Percentiles rank a stretch among this genome's conserved stretches.
Conservation (phyloP, 2,329 filamentous ascomycete genomes). For the Colletotrichum sp. region DNA sequence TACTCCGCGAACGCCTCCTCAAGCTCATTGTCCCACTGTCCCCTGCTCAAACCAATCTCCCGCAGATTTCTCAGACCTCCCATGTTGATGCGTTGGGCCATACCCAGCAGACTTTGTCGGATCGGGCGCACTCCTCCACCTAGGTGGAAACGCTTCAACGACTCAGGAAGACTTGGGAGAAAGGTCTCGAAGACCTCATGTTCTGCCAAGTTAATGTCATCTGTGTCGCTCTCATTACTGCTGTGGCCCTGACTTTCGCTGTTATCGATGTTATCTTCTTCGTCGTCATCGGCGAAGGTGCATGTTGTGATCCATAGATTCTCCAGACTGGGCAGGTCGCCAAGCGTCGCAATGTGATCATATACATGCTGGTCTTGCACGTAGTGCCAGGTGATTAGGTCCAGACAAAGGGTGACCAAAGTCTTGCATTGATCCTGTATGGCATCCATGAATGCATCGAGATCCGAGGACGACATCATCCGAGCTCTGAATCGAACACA, state of each 20-base stretch:
- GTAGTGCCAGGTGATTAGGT: background rate
- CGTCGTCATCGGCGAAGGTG: background rate
- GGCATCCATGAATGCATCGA: background rate
- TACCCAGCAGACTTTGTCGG: background rate
- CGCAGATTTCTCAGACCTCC: background rate
- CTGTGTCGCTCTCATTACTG: background rate
- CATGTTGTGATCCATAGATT: background rate
- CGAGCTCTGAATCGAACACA: rapidly evolving
- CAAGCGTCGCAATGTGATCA: background rate
- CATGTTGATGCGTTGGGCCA: background rate
- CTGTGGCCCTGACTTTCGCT: background rate
- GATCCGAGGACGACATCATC: background rate
- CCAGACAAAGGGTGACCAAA: background rate
- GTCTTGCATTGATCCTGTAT: background rate
- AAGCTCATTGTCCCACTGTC: background rate
- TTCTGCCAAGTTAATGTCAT: background rate
- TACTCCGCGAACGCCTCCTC: background rate
- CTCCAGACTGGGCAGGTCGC: background rate
- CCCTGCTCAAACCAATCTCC: background rate
- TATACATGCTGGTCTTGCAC: background rate
- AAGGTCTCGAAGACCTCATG: background rate
- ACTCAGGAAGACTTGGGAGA: background rate
- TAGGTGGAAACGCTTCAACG: background rate
- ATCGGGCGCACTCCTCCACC: background rate
- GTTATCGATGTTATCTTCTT: background rate